Base-by-base conservation (phyloP, 192 early-diverging fungal genomes). In the Coemansia sp. region DNA sequence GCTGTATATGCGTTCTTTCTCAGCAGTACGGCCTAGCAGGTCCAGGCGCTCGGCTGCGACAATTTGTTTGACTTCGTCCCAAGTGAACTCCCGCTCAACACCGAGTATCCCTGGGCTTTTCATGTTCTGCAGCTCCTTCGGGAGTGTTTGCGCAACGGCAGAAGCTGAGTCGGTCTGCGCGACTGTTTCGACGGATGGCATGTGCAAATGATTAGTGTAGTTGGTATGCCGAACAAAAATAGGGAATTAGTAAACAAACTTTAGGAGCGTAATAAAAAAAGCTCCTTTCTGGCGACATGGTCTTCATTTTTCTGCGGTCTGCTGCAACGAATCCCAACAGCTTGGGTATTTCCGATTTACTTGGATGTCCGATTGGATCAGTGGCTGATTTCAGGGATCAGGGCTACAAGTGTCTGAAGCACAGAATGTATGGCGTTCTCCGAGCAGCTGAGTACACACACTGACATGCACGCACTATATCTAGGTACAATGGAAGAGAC, bases 11-110 rank as follows among this genome's bases (percentile, higher is more conserved):
- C 66, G 60, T 36, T 76, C 70, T 14, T 81, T 62, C 25, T 68
- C 62, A 5, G 44, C 50, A 11, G 60, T 66, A 36, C 78, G 74
- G 21, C 78, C 78, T 9, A 81, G 70, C n/a, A 76, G 64, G 9
- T 81, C 78, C 19, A 81, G 39, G 1, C 74, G 78, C 34, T 72
- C 67, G 21, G 67, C 64, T 23, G 74, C 74, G 9, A 81, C 68
- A 3, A 81, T 27, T 25, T 64, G 63, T 67, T 65, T 76, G 36
- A 81, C 64, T 36, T 81, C 78, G 7, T 48, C 38, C 78, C 78
- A 81, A 10, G 74, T 76, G 59, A 73, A 73, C 41, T 51, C 44
- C 1, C 78, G 70, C 19, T 48, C 64, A 4, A 81, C 67, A 44
- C 74, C 70, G 19, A 21, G 44, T 7, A 38, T 53, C 1, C 60